Evolutionary conservation across 305 asterid species (phyloP).

Genomic region (Fraxinus albicans): DNA sequence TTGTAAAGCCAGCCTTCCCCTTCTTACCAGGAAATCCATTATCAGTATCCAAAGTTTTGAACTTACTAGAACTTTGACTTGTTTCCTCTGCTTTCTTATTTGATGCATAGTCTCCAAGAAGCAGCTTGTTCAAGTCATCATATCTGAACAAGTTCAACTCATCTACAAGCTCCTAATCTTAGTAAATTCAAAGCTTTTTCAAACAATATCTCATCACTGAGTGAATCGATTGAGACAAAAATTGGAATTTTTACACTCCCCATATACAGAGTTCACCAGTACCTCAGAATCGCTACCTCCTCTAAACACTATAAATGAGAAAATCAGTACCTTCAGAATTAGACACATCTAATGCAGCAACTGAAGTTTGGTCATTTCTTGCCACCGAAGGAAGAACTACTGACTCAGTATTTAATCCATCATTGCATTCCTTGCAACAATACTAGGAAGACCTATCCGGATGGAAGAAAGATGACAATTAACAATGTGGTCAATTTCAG

Average conservation of each 20-base stretch:
- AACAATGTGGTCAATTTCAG: constrained; percentile 1
- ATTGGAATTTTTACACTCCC: constrained; percentile 64
- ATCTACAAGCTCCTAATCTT: constrained; percentile 66
- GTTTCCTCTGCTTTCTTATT: constrained; percentile 35
- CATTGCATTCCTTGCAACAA: constrained; percentile 92
- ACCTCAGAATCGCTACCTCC: constrained; percentile 42
- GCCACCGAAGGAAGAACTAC: constrained; percentile 87
- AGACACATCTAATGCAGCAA: constrained; percentile 81
- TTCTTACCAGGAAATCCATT: constrained; percentile 64
- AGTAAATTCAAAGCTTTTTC: constrained; percentile 38
- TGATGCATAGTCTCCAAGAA: constrained; percentile 30
- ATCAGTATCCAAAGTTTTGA: constrained; percentile 29
- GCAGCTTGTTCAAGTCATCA: constrained; percentile 45
- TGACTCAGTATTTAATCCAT: constrained; percentile 63
- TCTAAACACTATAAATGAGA: constrained; percentile 46
- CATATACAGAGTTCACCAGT: constrained; percentile 46
- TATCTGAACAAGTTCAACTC: constrained; percentile 49
- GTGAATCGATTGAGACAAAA: constrained; percentile 56
- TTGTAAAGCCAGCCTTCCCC: constrained; percentile 51
- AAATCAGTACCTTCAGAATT: constrained; percentile 92
- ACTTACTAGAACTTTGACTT: constrained; percentile 29
- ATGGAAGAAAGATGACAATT: constrained; percentile 2
- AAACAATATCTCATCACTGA: constrained; percentile 34
- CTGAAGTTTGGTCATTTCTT: constrained; percentile 62
- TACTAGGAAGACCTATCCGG: constrained; percentile 78